phyloP scores from a whole-genome alignment of 2,329 filamentous ascomycete species.

The Colletotrichum destructivum region DNA sequence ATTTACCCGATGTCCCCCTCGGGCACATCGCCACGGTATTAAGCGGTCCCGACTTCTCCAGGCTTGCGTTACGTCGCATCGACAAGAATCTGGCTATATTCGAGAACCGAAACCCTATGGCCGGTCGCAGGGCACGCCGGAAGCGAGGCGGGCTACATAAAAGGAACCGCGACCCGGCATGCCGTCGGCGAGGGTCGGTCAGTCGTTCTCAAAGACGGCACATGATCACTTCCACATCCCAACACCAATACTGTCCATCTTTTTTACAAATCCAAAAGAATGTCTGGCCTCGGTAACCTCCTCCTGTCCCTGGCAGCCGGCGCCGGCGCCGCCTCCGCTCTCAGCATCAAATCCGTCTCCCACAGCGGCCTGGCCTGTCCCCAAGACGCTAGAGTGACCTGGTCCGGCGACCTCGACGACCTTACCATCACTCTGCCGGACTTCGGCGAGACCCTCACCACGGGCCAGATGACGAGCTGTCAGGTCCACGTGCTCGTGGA shows the following conservation, averaged over 20 bases:
- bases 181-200: background rate
- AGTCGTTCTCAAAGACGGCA: background rate
- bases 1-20: conserved; percentile 25
- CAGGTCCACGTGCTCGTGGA: conserved; percentile 39
- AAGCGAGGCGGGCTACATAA: background rate
- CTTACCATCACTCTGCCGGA: conserved; percentile 58
- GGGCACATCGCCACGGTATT: conserved; percentile 7
- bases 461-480: conserved; percentile 48
- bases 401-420: conserved; percentile 42
- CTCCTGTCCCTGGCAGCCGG: background rate
- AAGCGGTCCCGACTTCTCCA: conserved; percentile 6
- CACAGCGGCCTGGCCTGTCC: conserved; percentile 37
- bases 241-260: background rate
- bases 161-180: background rate
- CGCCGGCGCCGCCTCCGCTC: conserved; percentile 12
- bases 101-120: background rate
- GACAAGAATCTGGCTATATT: background rate
- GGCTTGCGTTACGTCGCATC: no score
- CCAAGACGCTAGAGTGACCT: conserved; percentile 32
- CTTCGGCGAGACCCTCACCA: conserved; percentile 55
- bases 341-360: conserved; percentile 23
- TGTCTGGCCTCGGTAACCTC: background rate
- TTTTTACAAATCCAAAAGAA: background rate
- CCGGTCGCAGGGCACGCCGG: no score
- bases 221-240: no score